These are phyloP conservation scores for Lachancea thermotolerans DNA, from an alignment of 805 yeast genomes.

Conservation along the genomic window DNA sequence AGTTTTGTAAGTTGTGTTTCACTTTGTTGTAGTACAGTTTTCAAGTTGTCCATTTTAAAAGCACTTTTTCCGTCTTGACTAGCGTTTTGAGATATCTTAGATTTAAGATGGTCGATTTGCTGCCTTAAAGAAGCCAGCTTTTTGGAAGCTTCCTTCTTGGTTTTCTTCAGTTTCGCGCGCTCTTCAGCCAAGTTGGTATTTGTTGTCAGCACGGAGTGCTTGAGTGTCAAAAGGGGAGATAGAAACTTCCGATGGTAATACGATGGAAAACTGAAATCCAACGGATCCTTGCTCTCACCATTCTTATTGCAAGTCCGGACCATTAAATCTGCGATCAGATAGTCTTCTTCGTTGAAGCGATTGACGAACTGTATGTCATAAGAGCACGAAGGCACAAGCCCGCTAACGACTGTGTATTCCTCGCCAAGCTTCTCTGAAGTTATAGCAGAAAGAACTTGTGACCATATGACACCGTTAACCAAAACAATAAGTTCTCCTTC, in stretches of 20 bases:
- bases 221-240: slow-evolving; percentile 58
- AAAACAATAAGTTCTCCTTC: slow-evolving; percentile 38
- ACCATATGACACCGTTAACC: slow-evolving; percentile 67
- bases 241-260: slow-evolving; percentile 35
- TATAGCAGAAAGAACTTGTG: slow-evolving; percentile 49
- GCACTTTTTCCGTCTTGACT: slow-evolving; percentile 52
- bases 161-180: slow-evolving; percentile 47
- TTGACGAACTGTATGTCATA: slow-evolving; percentile 48
- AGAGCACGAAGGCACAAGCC: slow-evolving; percentile 57
- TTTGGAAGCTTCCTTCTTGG: slow-evolving; percentile 53
- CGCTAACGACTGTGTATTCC: slow-evolving; percentile 52
- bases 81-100: slow-evolving; percentile 41
- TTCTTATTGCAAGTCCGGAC: slow-evolving; percentile 31
- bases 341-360: slow-evolving; percentile 31
- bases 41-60: slow-evolving; percentile 45
- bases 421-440: slow-evolving; percentile 36
- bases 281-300: slow-evolving; percentile 10
- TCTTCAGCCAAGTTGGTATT: slow-evolving; percentile 53
- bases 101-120: slow-evolving; percentile 50
- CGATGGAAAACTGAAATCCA: slow-evolving; percentile 31
- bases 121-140: slow-evolving; percentile 42
- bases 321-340: slow-evolving; percentile 35
- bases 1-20: slow-evolving; percentile 26
- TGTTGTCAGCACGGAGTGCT: slow-evolving; percentile 59
- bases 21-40: slow-evolving; percentile 36